These are phyloP conservation scores for Podaxis sp. DNA, from an alignment of 768 basidiomycete genomes.

Conservation along the genomic window DNA sequence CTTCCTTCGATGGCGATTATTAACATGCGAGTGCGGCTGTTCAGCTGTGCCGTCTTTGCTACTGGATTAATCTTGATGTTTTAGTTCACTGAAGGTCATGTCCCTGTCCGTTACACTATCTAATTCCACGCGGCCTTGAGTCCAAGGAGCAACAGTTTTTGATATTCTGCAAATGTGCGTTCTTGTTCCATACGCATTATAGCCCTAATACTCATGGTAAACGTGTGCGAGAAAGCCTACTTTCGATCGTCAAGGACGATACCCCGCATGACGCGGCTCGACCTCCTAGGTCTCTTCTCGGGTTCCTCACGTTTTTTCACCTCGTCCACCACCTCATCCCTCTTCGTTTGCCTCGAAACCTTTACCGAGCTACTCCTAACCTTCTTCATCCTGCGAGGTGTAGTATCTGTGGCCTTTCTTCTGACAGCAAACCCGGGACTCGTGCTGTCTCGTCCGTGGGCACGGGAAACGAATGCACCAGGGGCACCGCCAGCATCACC, in stretches of 20 bases:
- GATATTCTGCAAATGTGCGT: neutral
- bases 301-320: neutral
- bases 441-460: neutral
- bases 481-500: neutral
- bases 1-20: no score
- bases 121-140: neutral
- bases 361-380: neutral
- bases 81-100: no score
- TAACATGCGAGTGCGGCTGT: no score
- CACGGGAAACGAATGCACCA: neutral
- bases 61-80: no score
- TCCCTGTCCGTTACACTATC: neutral
- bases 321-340: neutral
- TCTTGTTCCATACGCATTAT: constrained; percentile 13
- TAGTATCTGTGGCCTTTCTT: neutral
- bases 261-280: constrained; percentile 2
- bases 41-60: no score
- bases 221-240: neutral
- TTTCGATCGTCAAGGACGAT: neutral
- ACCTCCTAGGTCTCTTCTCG: neutral
- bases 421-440: neutral
- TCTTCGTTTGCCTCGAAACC: neutral
- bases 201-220: neutral
- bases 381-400: neutral
- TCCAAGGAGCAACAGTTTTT: no score